Percentiles rank a stretch among this genome's conserved stretches.
These are phyloP conservation scores for Diatrype stigma DNA, from an alignment of 2,329 filamentous ascomycete species.

Conservation along the genomic window DNA sequence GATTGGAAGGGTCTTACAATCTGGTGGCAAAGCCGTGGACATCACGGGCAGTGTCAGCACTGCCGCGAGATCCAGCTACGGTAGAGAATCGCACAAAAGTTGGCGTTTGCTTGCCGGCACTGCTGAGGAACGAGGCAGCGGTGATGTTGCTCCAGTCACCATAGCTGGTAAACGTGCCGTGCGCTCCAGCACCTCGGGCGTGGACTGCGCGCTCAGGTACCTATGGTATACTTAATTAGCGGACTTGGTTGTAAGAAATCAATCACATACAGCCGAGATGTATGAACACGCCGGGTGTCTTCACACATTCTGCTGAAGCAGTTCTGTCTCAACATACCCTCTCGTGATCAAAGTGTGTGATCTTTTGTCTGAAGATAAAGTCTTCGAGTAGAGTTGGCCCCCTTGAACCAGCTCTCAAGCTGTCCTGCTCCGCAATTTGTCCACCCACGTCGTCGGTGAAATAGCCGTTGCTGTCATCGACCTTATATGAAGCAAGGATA, in stretches of 20 bases:
- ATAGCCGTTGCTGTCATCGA: slow-evolving; percentile 51
- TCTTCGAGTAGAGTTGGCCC: slow-evolving; percentile 59
- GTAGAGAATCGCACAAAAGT: slow-evolving; percentile 59
- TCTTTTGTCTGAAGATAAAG: slow-evolving; percentile 60
- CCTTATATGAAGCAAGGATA: slow-evolving; percentile 31
- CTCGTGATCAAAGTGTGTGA: slow-evolving; percentile 56
- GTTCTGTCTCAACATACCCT: slow-evolving; percentile 37
- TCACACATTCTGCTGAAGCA: background rate
- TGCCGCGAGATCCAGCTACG: slow-evolving; percentile 56
- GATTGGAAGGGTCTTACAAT: slow-evolving; percentile 30
- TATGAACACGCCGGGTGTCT: background rate
- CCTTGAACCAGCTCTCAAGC: slow-evolving; percentile 61
- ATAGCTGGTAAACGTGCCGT: slow-evolving; percentile 58
- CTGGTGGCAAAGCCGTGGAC: slow-evolving; percentile 60
- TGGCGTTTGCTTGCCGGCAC: slow-evolving; percentile 50
- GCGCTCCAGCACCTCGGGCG: slow-evolving; percentile 54
- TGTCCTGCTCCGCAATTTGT: slow-evolving; percentile 63
- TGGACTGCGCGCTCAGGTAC: slow-evolving; percentile 49
- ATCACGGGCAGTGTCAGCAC: slow-evolving; percentile 57
- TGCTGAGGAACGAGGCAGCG: slow-evolving; percentile 52
- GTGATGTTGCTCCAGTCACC: slow-evolving; percentile 60
- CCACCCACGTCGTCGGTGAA: slow-evolving; percentile 65
- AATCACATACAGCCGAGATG: too few species aligned
- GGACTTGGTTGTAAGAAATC: too few species aligned
- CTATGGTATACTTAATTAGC: slow-evolving; percentile 4